Evolutionary conservation across 768 basidiomycete species (phyloP).

Genomic region (Holtermannia corniformis): DNA sequence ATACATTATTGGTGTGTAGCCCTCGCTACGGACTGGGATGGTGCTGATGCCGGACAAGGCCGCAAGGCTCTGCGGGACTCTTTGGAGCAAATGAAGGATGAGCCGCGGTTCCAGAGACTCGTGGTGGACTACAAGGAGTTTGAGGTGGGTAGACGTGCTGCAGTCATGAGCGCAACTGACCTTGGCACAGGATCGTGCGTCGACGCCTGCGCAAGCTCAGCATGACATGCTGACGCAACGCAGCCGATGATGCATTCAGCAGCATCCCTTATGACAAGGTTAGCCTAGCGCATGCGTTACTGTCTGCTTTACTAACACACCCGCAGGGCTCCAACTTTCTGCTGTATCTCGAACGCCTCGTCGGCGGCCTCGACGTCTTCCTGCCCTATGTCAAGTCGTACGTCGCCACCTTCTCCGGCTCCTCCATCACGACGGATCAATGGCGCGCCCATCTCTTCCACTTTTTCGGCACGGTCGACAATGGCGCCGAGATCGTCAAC

Average conservation of each 20-base stretch:
- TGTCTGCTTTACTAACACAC: background rate
- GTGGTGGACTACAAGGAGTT: conserved; percentile 60
- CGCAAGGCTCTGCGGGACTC: conserved; percentile 62
- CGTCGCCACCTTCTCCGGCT: conserved; percentile 64
- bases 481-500: conserved; percentile 54
- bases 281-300: background rate
- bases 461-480: conserved; percentile 54
- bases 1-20: conserved; percentile 26
- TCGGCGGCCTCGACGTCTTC: conserved; percentile 77
- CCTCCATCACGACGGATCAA: conserved; percentile 70
- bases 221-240: conserved; percentile 37
- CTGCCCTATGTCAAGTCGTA: conserved; percentile 76
- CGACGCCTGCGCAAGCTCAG: background rate
- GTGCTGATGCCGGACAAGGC: conserved; percentile 51
- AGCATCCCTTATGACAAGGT: conserved; percentile 57
- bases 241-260: conserved; percentile 61
- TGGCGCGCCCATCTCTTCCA: conserved; percentile 72
- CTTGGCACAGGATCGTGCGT: conserved; percentile 13
- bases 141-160: conserved; percentile 41
- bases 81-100: conserved; percentile 52
- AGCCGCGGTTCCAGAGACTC: conserved; percentile 68
- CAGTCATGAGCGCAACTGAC: background rate
- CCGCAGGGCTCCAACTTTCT: conserved; percentile 85
- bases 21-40: background rate
- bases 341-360: conserved; percentile 63